phyloP scores from a whole-genome alignment of 371 early-diverging fungal genomes.

The Dinochytrium kinnereticum region DNA sequence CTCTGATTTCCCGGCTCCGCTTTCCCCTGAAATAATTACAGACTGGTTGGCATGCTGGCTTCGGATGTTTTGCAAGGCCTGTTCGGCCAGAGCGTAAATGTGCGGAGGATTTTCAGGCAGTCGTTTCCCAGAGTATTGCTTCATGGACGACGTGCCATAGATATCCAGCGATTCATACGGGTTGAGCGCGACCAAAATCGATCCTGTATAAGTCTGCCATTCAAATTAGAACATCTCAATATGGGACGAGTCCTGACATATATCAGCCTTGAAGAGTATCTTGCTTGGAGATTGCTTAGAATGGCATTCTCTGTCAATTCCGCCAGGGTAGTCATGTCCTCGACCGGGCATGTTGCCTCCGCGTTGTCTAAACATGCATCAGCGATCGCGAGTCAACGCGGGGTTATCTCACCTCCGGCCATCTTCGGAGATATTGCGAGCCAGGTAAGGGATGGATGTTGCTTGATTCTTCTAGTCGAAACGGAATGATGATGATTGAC shows the following conservation, averaged over 20 bases:
- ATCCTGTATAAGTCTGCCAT: constrained; percentile 66
- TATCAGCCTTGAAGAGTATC: constrained; percentile 44
- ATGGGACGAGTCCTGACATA: constrained; percentile 41
- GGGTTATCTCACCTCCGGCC: background rate
- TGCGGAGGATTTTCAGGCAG: constrained; percentile 64
- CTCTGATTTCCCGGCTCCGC: constrained; percentile 64
- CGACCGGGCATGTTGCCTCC: constrained; percentile 35
- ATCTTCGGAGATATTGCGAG: background rate
- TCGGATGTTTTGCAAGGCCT: constrained; percentile 58
- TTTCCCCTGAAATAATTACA: constrained; percentile 73
- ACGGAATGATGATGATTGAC: too few species aligned
- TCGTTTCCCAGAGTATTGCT: constrained; percentile 49
- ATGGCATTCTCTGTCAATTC: constrained; percentile 53
- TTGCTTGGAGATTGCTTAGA: constrained; percentile 43
- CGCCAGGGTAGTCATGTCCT: constrained; percentile 55
- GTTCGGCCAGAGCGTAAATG: constrained; percentile 67
- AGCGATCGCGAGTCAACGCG: too few species aligned
- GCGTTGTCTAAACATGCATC: background rate
- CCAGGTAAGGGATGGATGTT: background rate
- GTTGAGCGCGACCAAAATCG: constrained; percentile 71
- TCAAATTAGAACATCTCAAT: background rate
- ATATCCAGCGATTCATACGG: constrained; percentile 64
- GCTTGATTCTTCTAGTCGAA: too few species aligned
- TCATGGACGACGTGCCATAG: constrained; percentile 45
- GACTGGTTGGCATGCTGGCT: constrained; percentile 58